Evolutionary conservation across 495 filamentous ascomycete species (phyloP), one percentile per base, ranked within the genome.

Genomic region (Annulohypoxylon nitens): DNA sequence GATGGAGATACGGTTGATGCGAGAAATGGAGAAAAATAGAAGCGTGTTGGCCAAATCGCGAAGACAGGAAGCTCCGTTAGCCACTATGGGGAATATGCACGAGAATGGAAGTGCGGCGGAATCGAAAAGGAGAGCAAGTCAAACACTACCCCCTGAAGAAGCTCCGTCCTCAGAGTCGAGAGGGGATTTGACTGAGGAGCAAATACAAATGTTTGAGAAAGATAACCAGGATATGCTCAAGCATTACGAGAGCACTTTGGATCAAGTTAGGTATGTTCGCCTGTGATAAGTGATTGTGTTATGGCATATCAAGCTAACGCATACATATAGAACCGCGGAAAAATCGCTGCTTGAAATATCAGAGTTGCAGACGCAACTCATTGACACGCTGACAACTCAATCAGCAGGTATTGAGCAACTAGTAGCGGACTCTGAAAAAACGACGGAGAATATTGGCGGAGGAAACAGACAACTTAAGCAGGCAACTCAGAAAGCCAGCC

Each of bases 391-490:
- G 0, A 86, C 90, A 20, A 89, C 90, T 2, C 96, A 99, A 75
- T 91, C 92, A 48, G 93, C 91, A 55, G 90, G 93, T 69, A 95
- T 99, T 66, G 90, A 93, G 59, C 93, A 95, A 73, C 83, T 99
- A 16, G 92, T 97, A n/a, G 84, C 90, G 53, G 97, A 99, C 71
- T 93, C 93, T 0, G 86, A 90, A 45, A 82, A 87, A 11, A 97
- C 94, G 8, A 85, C 89, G 30, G 93, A 94, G 79, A 97, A 98
- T 76, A 88, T 99, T 43, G 92, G 92, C 2, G 88, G 89, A 37
- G 96, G 96, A 8, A 99, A 98, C 78, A 93, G 91, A 78, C 91
- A 98, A 81, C 83, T 99, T 45, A 97, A 95, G 81, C 89, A 91
- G 75, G 95, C 95, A 43, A 88, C 89, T 5, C 89, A 94, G 83